Evolutionary conservation across 2,329 filamentous ascomycete genomes (phyloP), one percentile per base, ranked within the genome.

Genomic region (Aspergillus udagawae): DNA sequence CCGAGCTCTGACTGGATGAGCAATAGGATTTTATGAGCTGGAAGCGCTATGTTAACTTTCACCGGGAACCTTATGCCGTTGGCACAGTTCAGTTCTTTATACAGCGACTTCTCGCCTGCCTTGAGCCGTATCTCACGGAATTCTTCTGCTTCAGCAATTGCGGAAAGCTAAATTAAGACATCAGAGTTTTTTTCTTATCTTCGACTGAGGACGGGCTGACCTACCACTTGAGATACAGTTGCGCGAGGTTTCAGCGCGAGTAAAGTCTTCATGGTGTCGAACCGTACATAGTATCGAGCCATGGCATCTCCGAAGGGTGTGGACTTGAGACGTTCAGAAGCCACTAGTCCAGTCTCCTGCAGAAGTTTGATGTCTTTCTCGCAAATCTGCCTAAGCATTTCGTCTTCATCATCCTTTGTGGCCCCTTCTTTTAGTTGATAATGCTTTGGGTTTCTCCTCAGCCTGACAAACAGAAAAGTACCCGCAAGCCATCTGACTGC

Each of bases 231-330:
- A 29, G 86, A 86, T 6, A 87, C 78, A 7, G 81, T 84, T 0
- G 86, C 81, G 44, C 81, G 82, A 1, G 76, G 72, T n/a, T 83
- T 82, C 53, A 94, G 78, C 0, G 77, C 77, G 47, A 93, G 75
- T 14, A 95, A 79, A 1, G 79, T 71, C 64, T 86, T 87, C 90
- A 94, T 95, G 0, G 90, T 94, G 41, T 88, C 82, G 64, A 92
- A 92, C 23, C 84, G 84, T 3, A 94, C 78, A 75, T 91, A 93
- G 70, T 93, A 95, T 50, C 85, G 83, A 47, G 90, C 89, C 91
- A 96, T 95, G 4, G 88, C 87, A 55, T 88, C 81, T 1, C 91
- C 91, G 66, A 88, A 90, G 51, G 87, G 84, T 0, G 89, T 93
- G 48, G 84, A 85, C 27, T 75, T 78, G 50, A 93, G 80, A 3